Evolutionary conservation across 2,329 filamentous ascomycete species (phyloP).

Genomic region (Alternaria longipes): DNA sequence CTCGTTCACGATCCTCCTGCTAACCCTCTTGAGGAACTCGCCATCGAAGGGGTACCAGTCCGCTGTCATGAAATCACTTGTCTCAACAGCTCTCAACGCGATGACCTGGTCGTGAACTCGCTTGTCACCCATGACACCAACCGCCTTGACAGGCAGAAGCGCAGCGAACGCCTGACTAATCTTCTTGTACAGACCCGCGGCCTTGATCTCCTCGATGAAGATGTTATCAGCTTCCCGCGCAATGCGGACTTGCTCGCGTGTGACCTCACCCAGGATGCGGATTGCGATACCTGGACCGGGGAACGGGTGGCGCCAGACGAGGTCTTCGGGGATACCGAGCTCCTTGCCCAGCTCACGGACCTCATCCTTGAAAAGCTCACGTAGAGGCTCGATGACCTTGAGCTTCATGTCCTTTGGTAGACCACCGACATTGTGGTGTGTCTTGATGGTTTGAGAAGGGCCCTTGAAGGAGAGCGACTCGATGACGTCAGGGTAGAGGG

Average conservation of each 20-base stretch:
- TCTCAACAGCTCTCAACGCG: slow-evolving; percentile 69
- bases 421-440: slow-evolving; percentile 77
- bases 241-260: slow-evolving; percentile 79
- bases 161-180: slow-evolving; percentile 76
- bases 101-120: slow-evolving; percentile 71
- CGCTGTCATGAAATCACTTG: slow-evolving; percentile 78
- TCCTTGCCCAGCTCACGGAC: slow-evolving; percentile 74
- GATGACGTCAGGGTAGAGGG: slow-evolving; percentile 79
- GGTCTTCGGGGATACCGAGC: slow-evolving; percentile 75
- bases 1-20: slow-evolving; percentile 76
- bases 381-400: slow-evolving; percentile 80
- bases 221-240: slow-evolving; percentile 80
- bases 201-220: slow-evolving; percentile 78
- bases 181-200: slow-evolving; percentile 76
- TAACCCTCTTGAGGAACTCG: slow-evolving; percentile 71
- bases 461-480: slow-evolving; percentile 78
- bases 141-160: slow-evolving; percentile 70
- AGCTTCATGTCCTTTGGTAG: slow-evolving; percentile 70
- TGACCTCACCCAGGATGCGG: slow-evolving; percentile 85
- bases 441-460: slow-evolving; percentile 76
- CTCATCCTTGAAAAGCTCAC: slow-evolving; percentile 86
- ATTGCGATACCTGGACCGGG: slow-evolving; percentile 80
- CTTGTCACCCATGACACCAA: slow-evolving; percentile 76
- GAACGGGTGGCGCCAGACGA: slow-evolving; percentile 82
- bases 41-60: slow-evolving; percentile 73